Base-by-base conservation (phyloP, 1,139 yeast species). In the Saccharomyces pastorianus region DNA sequence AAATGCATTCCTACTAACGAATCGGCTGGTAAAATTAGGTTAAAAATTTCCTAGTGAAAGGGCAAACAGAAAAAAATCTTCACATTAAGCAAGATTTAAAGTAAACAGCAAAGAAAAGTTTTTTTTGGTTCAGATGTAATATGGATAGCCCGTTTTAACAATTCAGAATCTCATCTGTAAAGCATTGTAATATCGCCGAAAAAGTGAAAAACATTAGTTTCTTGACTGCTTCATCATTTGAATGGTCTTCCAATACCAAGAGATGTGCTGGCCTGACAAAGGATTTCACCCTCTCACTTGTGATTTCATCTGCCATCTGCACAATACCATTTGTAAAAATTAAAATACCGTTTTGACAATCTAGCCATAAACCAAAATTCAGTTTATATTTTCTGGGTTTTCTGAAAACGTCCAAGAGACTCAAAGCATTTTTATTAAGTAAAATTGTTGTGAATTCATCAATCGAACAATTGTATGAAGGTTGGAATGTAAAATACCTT, bases 171-270 rank as follows among this genome's bases (percentile, higher is more conserved):
- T 56, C 57, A 47, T 51, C 50, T 5, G 44, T 48, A 50, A 61
- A 59, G 53, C 65, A 62, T 47, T 62, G 63, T 20, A 63, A 14
- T 28, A 61, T 52, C 28, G 64, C 59, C 26, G 61, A 47, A 42
- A 64, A 64, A 17, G 62, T 48, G 50, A 64, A 64, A 23, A 63
- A 53, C 51, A 64, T 28, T 42, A 63, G 48, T 53, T 59, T 64
- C 41, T 53, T 56, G 13, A 58, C 60, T 31, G 55, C 54, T 11
- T 26, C 52, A 14, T 53, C 56, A 14, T 57, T 53, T 13, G 42
- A 34, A 25, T 55, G 41, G 23, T 47, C 53, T 14, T 55, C 61
- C 42, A 59, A 26, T 27, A 56, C 53, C n/a, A 57, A 38, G 6
- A 61, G 58, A 29, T 48, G 50, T 38, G 57, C 56, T 9, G 64